Conservation (phyloP, 2,329 filamentous ascomycete species). For the Fusarium sp. region DNA sequence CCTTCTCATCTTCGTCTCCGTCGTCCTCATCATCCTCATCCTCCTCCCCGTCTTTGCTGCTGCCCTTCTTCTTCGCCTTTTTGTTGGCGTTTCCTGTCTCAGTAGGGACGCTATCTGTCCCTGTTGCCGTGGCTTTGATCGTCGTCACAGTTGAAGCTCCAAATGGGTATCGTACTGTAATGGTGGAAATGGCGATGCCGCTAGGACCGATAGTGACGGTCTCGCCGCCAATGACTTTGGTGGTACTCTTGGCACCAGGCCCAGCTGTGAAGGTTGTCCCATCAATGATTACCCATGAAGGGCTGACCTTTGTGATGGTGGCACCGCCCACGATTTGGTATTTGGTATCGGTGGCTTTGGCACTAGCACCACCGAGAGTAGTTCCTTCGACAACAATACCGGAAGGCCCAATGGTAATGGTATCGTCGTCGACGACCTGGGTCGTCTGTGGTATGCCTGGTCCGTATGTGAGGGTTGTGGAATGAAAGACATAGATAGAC, state of each 20-base stretch:
- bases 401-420: conserved; percentile 58
- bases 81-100: conserved; percentile 42
- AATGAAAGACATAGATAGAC: conserved; percentile 52
- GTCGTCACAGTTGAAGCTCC: conserved; percentile 54
- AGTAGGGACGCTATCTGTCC: conserved; percentile 31
- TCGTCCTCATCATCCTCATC: background rate
- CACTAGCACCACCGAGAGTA: conserved; percentile 54
- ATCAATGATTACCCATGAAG: conserved; percentile 58
- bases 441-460: conserved; percentile 46
- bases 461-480: conserved; percentile 57
- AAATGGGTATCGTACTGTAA: conserved; percentile 57
- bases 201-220: conserved; percentile 60
- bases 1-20: conserved; percentile 36
- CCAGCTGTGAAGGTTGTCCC: conserved; percentile 62
- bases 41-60: background rate
- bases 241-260: conserved; percentile 52
- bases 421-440: conserved; percentile 58
- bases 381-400: conserved; percentile 53
- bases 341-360: conserved; percentile 48
- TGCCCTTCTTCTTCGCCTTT: conserved; percentile 6
- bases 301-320: conserved; percentile 59
- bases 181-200: conserved; percentile 58
- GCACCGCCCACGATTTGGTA: conserved; percentile 61
- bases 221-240: conserved; percentile 58
- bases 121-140: conserved; percentile 48